A percentile compares a stretch with the other conserved stretches of the same genome.
phyloP scores from a whole-genome alignment of 148 eudicot species.

The Arctostaphylos glauca region DNA sequence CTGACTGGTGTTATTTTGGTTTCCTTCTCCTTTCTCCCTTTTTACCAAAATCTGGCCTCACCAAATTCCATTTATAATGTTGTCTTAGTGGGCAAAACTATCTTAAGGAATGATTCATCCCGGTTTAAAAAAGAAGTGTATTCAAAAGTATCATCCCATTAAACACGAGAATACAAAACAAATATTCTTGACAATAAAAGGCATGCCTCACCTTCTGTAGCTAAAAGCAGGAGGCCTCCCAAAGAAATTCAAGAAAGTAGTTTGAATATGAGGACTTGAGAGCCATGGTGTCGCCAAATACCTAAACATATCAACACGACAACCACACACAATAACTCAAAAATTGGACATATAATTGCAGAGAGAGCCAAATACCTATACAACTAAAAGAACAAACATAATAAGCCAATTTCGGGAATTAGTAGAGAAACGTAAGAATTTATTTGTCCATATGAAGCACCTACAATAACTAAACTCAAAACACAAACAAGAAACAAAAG shows the following conservation, averaged over 20 bases:
- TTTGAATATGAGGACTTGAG: conserved; percentile 89
- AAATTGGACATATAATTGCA: neutral
- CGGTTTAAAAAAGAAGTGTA: neutral
- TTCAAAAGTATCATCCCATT: neutral
- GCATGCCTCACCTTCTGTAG: conserved; percentile 57
- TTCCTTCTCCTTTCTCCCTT: neutral
- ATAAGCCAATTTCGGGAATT: neutral
- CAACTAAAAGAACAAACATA: neutral
- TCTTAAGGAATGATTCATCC: conserved; percentile 11
- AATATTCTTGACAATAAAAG: neutral
- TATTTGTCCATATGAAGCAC: neutral
- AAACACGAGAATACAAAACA: neutral
- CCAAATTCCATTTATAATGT: neutral
- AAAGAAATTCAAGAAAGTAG: conserved; percentile 69
- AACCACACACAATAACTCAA: neutral
- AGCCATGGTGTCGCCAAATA: conserved; percentile 93
- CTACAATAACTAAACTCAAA: neutral
- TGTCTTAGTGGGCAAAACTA: neutral
- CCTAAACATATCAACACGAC: conserved; percentile 34
- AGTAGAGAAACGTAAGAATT: neutral
- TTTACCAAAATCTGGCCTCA: neutral
- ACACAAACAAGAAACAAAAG: neutral
- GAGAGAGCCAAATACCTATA: neutral
- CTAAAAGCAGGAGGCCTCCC: conserved; percentile 69
- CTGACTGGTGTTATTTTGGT: neutral